Base-by-base conservation (phyloP, 2,329 filamentous ascomycete genomes). In the Pezicula neosporulosa region DNA sequence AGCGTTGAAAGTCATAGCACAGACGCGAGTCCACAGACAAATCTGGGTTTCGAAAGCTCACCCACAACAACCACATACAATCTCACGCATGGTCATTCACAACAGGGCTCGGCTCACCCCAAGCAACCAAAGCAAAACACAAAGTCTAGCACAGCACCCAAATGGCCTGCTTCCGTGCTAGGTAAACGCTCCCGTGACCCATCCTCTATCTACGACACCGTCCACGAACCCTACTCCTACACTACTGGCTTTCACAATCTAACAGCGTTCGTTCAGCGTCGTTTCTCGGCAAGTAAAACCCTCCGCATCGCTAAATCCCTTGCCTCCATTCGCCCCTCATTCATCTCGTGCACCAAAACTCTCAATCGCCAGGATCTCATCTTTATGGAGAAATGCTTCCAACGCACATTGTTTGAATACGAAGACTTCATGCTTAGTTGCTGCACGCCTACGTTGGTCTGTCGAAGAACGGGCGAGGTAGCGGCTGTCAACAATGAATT, bases 341-440 rank as follows among this genome's bases (percentile, higher is more conserved):
- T 99, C 66, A 93, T 97, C 56, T 86, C 91, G 10, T 95, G 90
- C 56, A 96, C 90, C 18, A 89, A 89, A 63, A 91, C 90, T n/a
- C 75, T 97, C 54, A 92, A 90, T 57, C 78, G 86, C 16, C 87
- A 94, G 63, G 94, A 99, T 68, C 76, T 97, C 27, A 85, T 99
- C 19, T 97, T 97, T 68, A 96, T 96, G 88, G 94, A 99, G 69
- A 96, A 96, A 71, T 95, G 89, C 63, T 90, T 97, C 66, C 94
- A 99, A 70, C 83, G 94, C 36, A 95, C 90, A 0, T 77, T 97
- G 10, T 90, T 91, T 64, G 91, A 96, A 66, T 95, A 96, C 63
- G 90, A 97, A 66, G 90, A 96, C 58, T 94, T 95, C 59, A 88
- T 97, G 74, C 85, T 89, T 51, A 85, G 90, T 57, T 90, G 87